Conservation (phyloP, 2,329 filamentous ascomycete genomes). For the Penicillium rolfsii region DNA sequence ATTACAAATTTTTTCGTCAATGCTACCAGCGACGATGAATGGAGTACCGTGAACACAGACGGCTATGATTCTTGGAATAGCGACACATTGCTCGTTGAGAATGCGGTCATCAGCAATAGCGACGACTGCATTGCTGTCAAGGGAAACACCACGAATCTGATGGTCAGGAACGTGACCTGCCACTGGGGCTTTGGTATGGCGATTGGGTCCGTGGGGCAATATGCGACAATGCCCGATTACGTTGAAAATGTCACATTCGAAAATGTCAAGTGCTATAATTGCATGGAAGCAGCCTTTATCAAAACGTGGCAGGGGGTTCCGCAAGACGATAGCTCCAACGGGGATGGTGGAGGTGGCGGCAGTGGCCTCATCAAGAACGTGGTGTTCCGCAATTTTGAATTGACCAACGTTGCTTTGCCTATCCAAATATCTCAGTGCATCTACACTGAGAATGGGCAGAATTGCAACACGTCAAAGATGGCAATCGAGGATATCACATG, state of each 20-base stretch:
- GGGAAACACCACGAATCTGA: conserved; percentile 46
- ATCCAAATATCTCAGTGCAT: conserved; percentile 36
- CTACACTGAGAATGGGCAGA: conserved; percentile 27
- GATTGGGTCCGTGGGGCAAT: conserved; percentile 48
- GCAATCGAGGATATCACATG: conserved; percentile 54
- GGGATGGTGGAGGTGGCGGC: conserved; percentile 30
- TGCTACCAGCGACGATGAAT: conserved; percentile 50
- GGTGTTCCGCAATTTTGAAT: conserved; percentile 29
- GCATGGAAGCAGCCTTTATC: conserved; percentile 29
- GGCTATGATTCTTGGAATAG: conserved; percentile 58
- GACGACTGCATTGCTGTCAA: conserved; percentile 49
- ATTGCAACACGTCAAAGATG: conserved; percentile 47
- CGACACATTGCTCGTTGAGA: conserved; percentile 49
- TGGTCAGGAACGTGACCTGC: conserved; percentile 46
- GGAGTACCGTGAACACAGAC: conserved; percentile 56
- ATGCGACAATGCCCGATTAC: conserved; percentile 39
- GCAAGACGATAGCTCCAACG: conserved; percentile 25
- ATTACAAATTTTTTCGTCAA: conserved; percentile 60
- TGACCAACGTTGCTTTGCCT: conserved; percentile 29
- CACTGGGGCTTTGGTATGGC: conserved; percentile 44
- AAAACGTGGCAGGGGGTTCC: conserved; percentile 32
- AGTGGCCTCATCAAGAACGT: conserved; percentile 30
- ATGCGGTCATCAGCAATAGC: conserved; percentile 48
- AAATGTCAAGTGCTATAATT: conserved; percentile 30
- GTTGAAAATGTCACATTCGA: conserved; percentile 47